Base-by-base conservation (phyloP, 108 stramenopile genomes). In the Cyclotella atomus region DNA sequence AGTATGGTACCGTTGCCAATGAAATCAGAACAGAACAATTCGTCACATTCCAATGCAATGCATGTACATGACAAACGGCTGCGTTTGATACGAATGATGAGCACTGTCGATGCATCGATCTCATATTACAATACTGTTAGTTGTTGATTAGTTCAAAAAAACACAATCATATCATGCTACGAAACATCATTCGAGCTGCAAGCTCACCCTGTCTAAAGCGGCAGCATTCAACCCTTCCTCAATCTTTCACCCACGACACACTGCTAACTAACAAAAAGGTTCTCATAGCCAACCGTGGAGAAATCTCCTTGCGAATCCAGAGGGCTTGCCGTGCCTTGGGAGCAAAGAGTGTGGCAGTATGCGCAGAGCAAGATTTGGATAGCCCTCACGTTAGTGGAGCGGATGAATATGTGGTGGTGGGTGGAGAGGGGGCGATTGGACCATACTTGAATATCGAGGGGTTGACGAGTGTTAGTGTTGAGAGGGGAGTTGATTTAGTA, bases 271-370 rank as follows among this genome's bases (percentile, higher is more conserved):
- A 82, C 60, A 83, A 82, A 46, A 93, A 91, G 66, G 65, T 97
- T 46, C 71, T 98, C 63, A 94, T 97, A 21, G 95, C 96, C 54
- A 98, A 98, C 83, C 90, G 98, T 9, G 98, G 97, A 10, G 98
- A 98, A 80, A 97, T 99, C 38, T 90, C 96, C 17, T 82, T 91
- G 27, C 91, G 98, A 10, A 95, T 99, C 32, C 70, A 82, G 43
- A 84, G 96, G n/a, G 97, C 97, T 0, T 93, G 85, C 28, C 80
- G 81, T 23, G 88, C 95, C 59, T 63, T 92, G 28, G 86, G 83
- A 15, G 72, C 85, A 15, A 62, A 84, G 24, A 95, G 96, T 7
- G 88, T 97, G 16, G 95, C 92, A 15, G 80, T 98, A 25, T 97
- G 93, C 74, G 85, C 91, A 1, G 65, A 82, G 2, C 91, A 95